phyloP scores from a whole-genome alignment of 805 yeast genomes.

The Candida railenensis region DNA sequence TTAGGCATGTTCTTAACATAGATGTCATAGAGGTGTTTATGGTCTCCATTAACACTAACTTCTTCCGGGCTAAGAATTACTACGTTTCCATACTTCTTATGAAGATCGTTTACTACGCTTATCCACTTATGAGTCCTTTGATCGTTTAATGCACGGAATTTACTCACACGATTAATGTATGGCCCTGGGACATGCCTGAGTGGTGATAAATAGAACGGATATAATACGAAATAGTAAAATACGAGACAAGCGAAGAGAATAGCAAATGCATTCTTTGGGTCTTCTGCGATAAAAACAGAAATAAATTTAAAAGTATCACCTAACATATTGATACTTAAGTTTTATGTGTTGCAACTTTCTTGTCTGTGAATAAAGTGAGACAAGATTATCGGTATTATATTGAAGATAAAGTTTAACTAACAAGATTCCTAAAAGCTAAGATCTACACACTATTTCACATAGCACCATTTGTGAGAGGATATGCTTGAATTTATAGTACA shows the following conservation, averaged over 20 bases:
- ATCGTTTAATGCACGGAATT: constrained; percentile 29
- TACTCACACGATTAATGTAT: constrained; percentile 44
- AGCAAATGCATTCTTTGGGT: constrained; percentile 1
- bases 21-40: constrained; percentile 50
- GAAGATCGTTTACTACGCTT: constrained; percentile 45
- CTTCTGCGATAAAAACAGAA: neutral
- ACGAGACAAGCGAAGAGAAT: neutral
- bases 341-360: too few relatives aligned
- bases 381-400: too few relatives aligned
- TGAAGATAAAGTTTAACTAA: too few relatives aligned
- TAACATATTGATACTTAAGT: too few relatives aligned
- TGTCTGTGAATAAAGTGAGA: too few relatives aligned
- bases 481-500: too few relatives aligned
- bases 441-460: too few relatives aligned
- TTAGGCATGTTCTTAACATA: constrained; percentile 59
- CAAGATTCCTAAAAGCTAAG: too few relatives aligned
- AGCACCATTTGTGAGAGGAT: too few relatives aligned
- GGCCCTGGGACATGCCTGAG: constrained; percentile 61
- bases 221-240: constrained; percentile 34
- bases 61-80: constrained; percentile 63
- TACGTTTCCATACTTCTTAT: constrained; percentile 57
- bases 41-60: constrained; percentile 54
- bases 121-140: constrained; percentile 48
- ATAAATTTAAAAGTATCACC: neutral
- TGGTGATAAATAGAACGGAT: constrained; percentile 51